These are phyloP conservation scores for Pyropia yezoensis DNA, from an alignment of 23 red algal species.

Conservation along the genomic window DNA sequence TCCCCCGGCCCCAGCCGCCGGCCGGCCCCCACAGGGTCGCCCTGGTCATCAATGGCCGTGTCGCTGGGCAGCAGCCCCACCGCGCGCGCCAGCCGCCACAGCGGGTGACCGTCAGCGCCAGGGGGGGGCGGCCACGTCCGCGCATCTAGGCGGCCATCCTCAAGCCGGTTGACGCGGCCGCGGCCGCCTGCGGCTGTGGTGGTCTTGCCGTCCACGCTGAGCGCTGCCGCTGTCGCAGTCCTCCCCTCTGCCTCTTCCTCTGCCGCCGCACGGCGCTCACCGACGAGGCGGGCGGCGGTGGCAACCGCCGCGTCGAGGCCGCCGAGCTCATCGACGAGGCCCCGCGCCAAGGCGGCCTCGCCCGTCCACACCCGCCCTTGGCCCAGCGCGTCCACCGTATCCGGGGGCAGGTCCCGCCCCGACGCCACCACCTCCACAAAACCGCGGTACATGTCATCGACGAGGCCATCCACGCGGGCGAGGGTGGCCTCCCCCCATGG, in stretches of 20 bases:
- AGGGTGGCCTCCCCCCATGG: slow-evolving; percentile 64
- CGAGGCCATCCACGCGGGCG: slow-evolving; percentile 34
- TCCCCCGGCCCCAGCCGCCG: too few species aligned
- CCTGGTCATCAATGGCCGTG: too few species aligned
- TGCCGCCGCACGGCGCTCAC: slow-evolving; percentile 16
- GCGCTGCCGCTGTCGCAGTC: too few species aligned
- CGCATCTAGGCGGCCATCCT: too few species aligned
- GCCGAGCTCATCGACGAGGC: slow-evolving; percentile 84
- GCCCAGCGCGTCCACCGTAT: slow-evolving; percentile 55
- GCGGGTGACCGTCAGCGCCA: too few species aligned
- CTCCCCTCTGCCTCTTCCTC: background rate
- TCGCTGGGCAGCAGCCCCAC: too few species aligned
- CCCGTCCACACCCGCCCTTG: slow-evolving; percentile 94
- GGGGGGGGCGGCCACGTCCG: too few species aligned
- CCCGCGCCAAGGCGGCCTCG: slow-evolving; percentile 40
- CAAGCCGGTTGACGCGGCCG: too few species aligned
- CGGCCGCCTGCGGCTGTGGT: too few species aligned
- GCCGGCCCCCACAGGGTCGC: too few species aligned
- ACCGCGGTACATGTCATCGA: slow-evolving; percentile 49
- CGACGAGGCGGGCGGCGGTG: slow-evolving; percentile 31
- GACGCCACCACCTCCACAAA: slow-evolving; percentile 75
- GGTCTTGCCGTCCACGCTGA: too few species aligned
- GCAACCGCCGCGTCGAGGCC: slow-evolving; percentile 61
- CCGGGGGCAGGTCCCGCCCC: slow-evolving; percentile 32
- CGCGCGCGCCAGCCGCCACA: too few species aligned